Evolutionary conservation across 148 eudicot species (phyloP).

Genomic region (Rhododendron kiyosumense): DNA sequence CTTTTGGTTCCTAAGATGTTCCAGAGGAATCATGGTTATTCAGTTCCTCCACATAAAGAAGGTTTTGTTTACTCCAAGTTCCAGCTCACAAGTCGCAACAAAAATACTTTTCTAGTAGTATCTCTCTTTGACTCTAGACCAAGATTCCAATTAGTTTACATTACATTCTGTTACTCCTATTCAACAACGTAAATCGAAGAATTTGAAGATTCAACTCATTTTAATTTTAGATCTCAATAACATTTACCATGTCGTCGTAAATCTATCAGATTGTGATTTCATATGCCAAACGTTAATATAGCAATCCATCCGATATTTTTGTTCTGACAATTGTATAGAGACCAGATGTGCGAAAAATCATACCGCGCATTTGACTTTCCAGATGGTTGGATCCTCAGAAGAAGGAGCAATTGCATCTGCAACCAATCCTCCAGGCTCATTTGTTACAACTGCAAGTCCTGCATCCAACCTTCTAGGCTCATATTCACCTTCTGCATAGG

Average conservation of each 20-base stretch:
- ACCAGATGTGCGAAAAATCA: background rate
- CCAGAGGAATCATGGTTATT: background rate
- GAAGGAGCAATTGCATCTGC: slow-evolving; percentile 32
- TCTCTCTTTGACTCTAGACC: background rate
- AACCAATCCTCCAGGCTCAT: slow-evolving; percentile 16
- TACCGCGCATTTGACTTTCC: slow-evolving; percentile 99
- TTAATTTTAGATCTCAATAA: background rate
- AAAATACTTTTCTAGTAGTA: background rate
- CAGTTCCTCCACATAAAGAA: too few relatives aligned
- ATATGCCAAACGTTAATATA: background rate
- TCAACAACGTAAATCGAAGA: background rate
- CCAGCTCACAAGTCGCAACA: background rate
- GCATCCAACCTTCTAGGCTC: slow-evolving; percentile 25
- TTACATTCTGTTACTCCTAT: background rate
- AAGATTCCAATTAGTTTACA: background rate
- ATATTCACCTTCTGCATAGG: slow-evolving; percentile 64
- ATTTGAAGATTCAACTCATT: background rate
- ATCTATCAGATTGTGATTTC: background rate
- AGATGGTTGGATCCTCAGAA: slow-evolving; percentile 49
- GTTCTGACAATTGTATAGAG: background rate
- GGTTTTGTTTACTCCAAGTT: background rate
- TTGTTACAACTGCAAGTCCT: background rate
- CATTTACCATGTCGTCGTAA: background rate
- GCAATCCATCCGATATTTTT: background rate
- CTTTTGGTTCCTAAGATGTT: background rate